Evolutionary conservation across 768 basidiomycete species (phyloP), one percentile per base, ranked within the genome.

Genomic region (Podaxis sp.): DNA sequence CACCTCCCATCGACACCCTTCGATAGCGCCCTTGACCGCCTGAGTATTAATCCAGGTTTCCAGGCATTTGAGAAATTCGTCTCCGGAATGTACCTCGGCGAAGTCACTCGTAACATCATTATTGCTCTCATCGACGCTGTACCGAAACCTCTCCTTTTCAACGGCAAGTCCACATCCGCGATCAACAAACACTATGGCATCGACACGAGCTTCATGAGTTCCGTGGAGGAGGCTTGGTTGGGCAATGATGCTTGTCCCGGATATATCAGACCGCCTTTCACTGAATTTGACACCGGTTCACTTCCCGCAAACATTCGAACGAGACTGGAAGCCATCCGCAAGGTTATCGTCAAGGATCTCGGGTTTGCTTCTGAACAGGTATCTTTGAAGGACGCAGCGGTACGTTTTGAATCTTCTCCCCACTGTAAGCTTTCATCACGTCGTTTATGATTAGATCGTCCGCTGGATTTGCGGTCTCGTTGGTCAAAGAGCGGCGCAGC

Each of bases 41-140:
- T 90, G 68, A 93, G 90, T 61, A 98, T 98, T 74, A 99, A 99
- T 68, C 95, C 95, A 27, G 79, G 83, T 37, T 89, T 83, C 71
- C 97, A 98, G 71, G 91, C 91, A 1, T 98, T 94, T 70, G 97
- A 99, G 74, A 99, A 98, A 78, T 93, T 97, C 76, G 90, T 99
- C 66, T 97, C 94, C 1, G 97, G 97, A 59, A 98, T 99, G 96
- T 99, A 99, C 73, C 85, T 98, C 42, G 97, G 97, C 59, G 97
- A 99, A 75, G 84, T 98, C 63, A 83, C 89, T 25, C 89, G 97
- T 40, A 91, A 91, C 69, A 77, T 96, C 66, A 79, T 98, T 55
- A 79, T 94, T 32, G 83, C 92, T 52, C 77, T 98, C 64, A 78
- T 96, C 64, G 92, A 93, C 65, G 87, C 89, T 4, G 74, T 83